phyloP scores from a whole-genome alignment of 2,329 filamentous ascomycete species.

The Amesomyces nigricolor region DNA sequence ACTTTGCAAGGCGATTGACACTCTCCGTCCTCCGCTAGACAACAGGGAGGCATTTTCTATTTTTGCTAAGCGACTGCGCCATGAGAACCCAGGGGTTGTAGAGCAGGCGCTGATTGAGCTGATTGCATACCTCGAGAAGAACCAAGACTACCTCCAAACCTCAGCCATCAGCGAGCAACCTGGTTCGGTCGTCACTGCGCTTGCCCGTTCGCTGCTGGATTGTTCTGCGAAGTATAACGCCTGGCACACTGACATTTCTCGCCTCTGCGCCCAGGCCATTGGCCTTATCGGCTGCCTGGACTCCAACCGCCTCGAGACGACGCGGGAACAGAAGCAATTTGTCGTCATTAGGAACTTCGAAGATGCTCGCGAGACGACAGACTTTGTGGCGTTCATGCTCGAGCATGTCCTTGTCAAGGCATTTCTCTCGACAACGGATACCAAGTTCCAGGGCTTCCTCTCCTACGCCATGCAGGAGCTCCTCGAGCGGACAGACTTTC shows the following conservation, averaged over 20 bases:
- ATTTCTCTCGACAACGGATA: conserved; percentile 85
- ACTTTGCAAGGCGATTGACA: conserved; percentile 59
- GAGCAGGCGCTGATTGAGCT: conserved; percentile 76
- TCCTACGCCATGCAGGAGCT: conserved; percentile 94
- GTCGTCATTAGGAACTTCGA: conserved; percentile 85
- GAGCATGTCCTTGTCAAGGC: conserved; percentile 85
- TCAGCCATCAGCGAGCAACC: conserved; percentile 80
- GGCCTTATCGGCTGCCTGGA: conserved; percentile 89
- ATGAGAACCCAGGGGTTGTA: conserved; percentile 83
- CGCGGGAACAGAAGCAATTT: conserved; percentile 73
- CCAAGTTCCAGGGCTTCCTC: conserved; percentile 80
- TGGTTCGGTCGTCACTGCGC: conserved; percentile 62
- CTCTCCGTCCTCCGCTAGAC: conserved; percentile 60
- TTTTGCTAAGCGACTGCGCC: conserved; percentile 67
- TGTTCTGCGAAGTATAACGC: conserved; percentile 75
- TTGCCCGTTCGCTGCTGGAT: conserved; percentile 77
- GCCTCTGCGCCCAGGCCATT: conserved; percentile 73
- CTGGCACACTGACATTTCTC: conserved; percentile 59
- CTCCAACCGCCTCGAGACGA: conserved; percentile 77
- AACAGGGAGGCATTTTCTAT: conserved; percentile 61
- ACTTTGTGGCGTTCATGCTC: conserved; percentile 80
- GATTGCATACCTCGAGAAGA: conserved; percentile 60
- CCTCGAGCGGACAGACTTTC: conserved; percentile 70
- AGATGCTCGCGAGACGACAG: conserved; percentile 67
- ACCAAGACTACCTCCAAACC: conserved; percentile 75